Base-by-base conservation (phyloP, 441 rosid genomes). In the Dalechampia spathulata region DNA sequence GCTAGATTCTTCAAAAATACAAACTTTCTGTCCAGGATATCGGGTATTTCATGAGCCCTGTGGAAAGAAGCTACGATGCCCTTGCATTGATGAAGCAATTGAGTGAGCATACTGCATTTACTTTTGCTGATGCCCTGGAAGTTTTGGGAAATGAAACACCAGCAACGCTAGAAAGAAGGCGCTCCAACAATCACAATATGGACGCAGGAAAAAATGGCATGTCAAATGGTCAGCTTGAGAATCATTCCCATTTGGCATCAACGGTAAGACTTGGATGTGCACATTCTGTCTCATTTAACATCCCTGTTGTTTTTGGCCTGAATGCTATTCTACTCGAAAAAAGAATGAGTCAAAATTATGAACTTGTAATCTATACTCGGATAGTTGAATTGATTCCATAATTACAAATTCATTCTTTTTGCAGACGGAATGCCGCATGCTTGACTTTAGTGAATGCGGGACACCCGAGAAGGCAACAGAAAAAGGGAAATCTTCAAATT, bases 401-500 rank as follows among this genome's bases (percentile, higher is more conserved):
- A 54, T 43, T n/a, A n/a, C n/a, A n/a, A n/a, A 30, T 51, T 51
- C 2, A 14, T 16, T 34, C 23, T 42, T 22, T 19, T 11, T 68
- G 76, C 82, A 86, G 96, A 76, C 77, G 11, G 96, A 85, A 69
- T 67, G 95, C 21, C 91, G 99, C 2, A 60, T 68, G 7, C 91
- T 94, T 6, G 99, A 94, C 76, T 94, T 94, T 68, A 94, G 95
- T 40, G 96, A 90, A 58, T 94, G 99, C 21, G 95, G 72, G 56
- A 82, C 90, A 37, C 99, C 97, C 0, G 85, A 67, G 56, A 85
- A 78, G 67, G 73, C 69, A 41, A 73, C 51, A 37, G 92, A 80
- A 63, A 69, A 47, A 25, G 76, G 66, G 47, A 81, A 73, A 63
- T 75, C 67, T 36, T 73, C 65, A 7, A 41, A 67, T 30, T 69